A percentile compares a stretch with the other conserved stretches of the same genome.
phyloP scores from a whole-genome alignment of 2,329 filamentous ascomycete species.

The Fusarium duplospermum region DNA sequence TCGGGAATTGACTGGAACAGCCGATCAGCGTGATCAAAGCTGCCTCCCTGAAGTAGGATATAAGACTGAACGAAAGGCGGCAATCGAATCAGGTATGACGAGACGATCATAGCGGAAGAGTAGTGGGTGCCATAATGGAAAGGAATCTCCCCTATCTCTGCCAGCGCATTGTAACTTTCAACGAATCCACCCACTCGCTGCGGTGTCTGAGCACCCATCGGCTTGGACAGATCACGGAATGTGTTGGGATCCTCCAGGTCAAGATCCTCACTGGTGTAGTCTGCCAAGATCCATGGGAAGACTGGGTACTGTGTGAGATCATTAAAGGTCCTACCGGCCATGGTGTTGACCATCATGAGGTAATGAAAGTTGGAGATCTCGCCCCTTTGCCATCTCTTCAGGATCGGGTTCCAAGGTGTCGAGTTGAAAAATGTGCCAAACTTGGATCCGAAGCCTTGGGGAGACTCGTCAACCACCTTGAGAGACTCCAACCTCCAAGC shows the following conservation, averaged over 20 bases:
- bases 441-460: slow-evolving; percentile 80
- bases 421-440: slow-evolving; percentile 94
- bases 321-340: slow-evolving; percentile 97
- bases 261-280: slow-evolving; percentile 94
- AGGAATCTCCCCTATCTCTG: slow-evolving; percentile 90
- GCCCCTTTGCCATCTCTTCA: slow-evolving; percentile 89
- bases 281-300: slow-evolving; percentile 96
- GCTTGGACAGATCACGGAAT: slow-evolving; percentile 92
- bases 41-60: slow-evolving; percentile 92
- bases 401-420: slow-evolving; percentile 83
- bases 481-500: slow-evolving; percentile 91
- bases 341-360: slow-evolving; percentile 97
- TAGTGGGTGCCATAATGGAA: slow-evolving; percentile 99
- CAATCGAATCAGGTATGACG: slow-evolving; percentile 92
- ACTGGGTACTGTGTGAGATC: slow-evolving; percentile 98
- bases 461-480: slow-evolving; percentile 70
- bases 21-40: slow-evolving; percentile 94
- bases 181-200: slow-evolving; percentile 82
- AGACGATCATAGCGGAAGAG: slow-evolving; percentile 98
- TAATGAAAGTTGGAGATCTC: slow-evolving; percentile 99
- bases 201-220: slow-evolving; percentile 91
- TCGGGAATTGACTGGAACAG: slow-evolving; percentile 94
- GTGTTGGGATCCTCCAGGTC: slow-evolving; percentile 85
- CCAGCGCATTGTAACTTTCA: slow-evolving; percentile 87
- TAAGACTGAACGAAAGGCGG: slow-evolving; percentile 98